These are phyloP conservation scores for Mycogone perniciosa DNA, from an alignment of 2,329 filamentous ascomycete species.

Conservation along the genomic window DNA sequence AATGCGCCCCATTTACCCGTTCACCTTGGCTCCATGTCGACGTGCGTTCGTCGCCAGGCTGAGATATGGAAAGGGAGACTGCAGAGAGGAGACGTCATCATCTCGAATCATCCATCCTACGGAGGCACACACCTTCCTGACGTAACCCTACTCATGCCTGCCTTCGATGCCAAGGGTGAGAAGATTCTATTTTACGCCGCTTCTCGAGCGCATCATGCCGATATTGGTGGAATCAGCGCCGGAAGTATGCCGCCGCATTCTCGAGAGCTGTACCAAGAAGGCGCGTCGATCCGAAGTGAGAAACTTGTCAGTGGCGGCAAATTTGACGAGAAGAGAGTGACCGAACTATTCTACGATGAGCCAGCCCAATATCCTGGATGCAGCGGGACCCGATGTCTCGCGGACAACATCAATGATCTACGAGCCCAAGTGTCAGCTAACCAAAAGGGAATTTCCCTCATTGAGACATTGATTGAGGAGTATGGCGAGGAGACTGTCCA, in stretches of 20 bases:
- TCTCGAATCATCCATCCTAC: slow-evolving; percentile 78
- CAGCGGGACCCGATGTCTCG: slow-evolving; percentile 69
- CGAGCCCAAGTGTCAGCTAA: slow-evolving; percentile 82
- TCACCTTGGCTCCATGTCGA: slow-evolving; percentile 77
- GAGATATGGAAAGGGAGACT: slow-evolving; percentile 73
- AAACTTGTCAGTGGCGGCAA: slow-evolving; percentile 69
- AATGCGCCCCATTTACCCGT: slow-evolving; percentile 77
- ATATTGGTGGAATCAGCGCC: slow-evolving; percentile 74
- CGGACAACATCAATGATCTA: slow-evolving; percentile 76
- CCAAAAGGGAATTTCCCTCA: slow-evolving; percentile 78
- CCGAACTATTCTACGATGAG: slow-evolving; percentile 64
- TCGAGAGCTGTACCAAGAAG: slow-evolving; percentile 56
- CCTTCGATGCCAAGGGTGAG: slow-evolving; percentile 58
- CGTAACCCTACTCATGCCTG: slow-evolving; percentile 74
- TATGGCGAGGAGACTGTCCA: slow-evolving; percentile 73
- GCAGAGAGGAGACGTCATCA: slow-evolving; percentile 72
- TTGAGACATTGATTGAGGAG: slow-evolving; percentile 66
- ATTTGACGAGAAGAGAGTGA: slow-evolving; percentile 73
- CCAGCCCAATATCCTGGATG: slow-evolving; percentile 70
- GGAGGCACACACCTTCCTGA: slow-evolving; percentile 79
- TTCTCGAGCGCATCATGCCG: slow-evolving; percentile 75
- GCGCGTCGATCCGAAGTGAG: slow-evolving; percentile 56
- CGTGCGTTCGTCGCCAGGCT: slow-evolving; percentile 70
- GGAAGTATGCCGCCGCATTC: slow-evolving; percentile 77
- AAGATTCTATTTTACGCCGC: slow-evolving; percentile 78